Evolutionary conservation across 78 protist genomes (phyloP), one percentile per base, ranked within the genome.

Genomic region (Anaeramoeba flamelloides): DNA sequence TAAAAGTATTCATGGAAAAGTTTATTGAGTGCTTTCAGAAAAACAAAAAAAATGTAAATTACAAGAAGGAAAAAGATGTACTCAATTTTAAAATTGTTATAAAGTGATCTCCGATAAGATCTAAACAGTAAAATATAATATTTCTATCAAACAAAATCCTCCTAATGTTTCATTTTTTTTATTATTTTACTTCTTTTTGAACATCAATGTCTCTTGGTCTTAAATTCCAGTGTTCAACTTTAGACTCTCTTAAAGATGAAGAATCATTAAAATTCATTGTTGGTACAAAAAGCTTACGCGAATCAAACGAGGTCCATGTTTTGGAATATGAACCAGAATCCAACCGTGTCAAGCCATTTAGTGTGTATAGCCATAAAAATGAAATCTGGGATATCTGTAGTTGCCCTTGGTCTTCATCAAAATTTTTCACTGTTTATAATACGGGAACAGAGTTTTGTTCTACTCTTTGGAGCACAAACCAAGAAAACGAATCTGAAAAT

Each of bases 221-320:
- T 26, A 53, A 53, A 53, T 53, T 26, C 17, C 69, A 53, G 17
- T 53, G 34, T 26, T 26, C 69, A 53, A 53, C 69, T 53, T 17
- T 53, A 26, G 69, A 8, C 8, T 17, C 69, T 26, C 3, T 38
- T 8, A 40, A 79, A 40, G 83, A 80, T 32, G 0, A n/a, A 32
- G 39, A 80, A 4, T 1, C 32, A 32, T 64, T 2, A 4, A 1
- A 2, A 32, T 80, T 80, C 36, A 65, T 80, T 0, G 3, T 80
- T 1, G 83, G 83, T 37, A 80, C 83, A 39, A 39, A 33, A 3
- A 31, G 53, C 38, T 41, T 65, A 77, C 74, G 77, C 4, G 39
- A 2, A 2, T 74, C 40, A 26, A 65, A 80, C 77, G 39, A 65
- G 75, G 2, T 78, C 80, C 80, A 78, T 8, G 4, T 78, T 34